A percentile compares a stretch with the other conserved stretches of the same genome.
Evolutionary conservation across 345 rosid genomes (phyloP).

Genomic region (Brassica napus): Da-Ae NC_063446.1:26280001-26280500

Average conservation of each 20-base stretch:
- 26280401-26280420: background rate
- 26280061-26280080: background rate
- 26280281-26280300: background rate
- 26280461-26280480: background rate
- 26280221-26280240: background rate
- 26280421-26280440: background rate
- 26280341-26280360: slow-evolving; percentile 1
- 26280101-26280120: background rate
- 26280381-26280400: background rate
- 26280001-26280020: background rate
- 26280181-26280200: background rate
- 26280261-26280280: background rate
- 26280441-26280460: background rate
- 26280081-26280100: background rate
- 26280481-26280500: background rate
- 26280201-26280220: background rate
- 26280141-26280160: background rate
- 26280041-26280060: background rate
- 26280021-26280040: background rate
- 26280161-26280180: background rate
- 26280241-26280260: slow-evolving; percentile 1
- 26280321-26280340: background rate
- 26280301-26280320: background rate
- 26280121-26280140: background rate
- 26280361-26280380: background rate